Conservation (phyloP, 352 stramenopile genomes). For the Thalassiosira tumida region DNA sequence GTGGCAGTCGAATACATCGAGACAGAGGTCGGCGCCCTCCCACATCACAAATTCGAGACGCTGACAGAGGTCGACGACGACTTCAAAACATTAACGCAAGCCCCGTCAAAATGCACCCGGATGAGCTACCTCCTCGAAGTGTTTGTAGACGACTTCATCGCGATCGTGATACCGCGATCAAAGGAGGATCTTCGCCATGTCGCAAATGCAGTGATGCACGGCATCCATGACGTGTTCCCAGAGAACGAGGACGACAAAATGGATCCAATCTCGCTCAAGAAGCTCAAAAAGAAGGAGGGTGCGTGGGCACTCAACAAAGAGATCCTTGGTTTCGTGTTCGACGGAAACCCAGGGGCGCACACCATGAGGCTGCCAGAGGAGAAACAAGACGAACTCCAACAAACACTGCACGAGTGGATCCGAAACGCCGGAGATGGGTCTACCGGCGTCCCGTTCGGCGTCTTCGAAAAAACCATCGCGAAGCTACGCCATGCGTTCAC, state of each 20-base stretch:
- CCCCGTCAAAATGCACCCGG: not conserved
- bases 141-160: not conserved
- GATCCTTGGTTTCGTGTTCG: conserved; percentile 36
- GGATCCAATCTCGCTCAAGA: conserved; percentile 51
- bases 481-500: conserved; percentile 14
- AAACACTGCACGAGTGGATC: not conserved
- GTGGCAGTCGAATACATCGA: not conserved
- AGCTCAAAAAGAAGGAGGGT: conserved; percentile 35
- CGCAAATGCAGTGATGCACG: not conserved
- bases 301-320: conserved; percentile 14
- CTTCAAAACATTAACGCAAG: not conserved
- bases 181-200: not conserved
- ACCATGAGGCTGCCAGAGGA: not conserved
- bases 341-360: conserved; percentile 9
- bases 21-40: not conserved
- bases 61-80: not conserved
- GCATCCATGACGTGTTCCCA: conserved; percentile 28
- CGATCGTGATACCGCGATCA: not conserved
- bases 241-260: not conserved
- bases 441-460: not conserved
- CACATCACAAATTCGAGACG: not conserved
- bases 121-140: not conserved
- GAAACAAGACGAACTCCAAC: conserved; percentile 12
- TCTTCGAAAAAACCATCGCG: not conserved
- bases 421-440: not conserved